Conservation (phyloP, 495 filamentous ascomycete genomes). For the Daldinia grandis region DNA sequence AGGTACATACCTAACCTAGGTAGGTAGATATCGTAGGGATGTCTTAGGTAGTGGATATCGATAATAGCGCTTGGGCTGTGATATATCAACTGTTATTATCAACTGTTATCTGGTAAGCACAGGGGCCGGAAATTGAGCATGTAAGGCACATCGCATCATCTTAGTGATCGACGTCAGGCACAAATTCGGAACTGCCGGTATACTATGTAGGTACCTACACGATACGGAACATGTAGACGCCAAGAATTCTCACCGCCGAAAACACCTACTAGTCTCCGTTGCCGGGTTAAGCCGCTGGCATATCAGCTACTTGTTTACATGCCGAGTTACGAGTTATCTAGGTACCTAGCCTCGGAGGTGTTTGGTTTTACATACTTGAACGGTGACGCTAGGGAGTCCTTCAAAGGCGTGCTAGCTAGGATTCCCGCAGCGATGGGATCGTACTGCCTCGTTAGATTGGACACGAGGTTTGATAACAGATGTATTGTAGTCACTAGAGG, state of each 20-base stretch:
- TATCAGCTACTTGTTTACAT: neutral
- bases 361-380: neutral
- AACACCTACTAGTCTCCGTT: neutral
- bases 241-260: neutral
- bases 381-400: slow-evolving; percentile 9
- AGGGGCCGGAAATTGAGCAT: slow-evolving; percentile 34
- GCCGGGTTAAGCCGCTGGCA: neutral
- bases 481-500: no score
- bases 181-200: neutral
- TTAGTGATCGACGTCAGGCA: slow-evolving; percentile 20
- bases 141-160: slow-evolving; percentile 30
- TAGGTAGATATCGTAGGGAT: neutral
- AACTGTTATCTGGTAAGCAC: slow-evolving; percentile 14
- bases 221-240: no score
- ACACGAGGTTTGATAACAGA: slow-evolving; percentile 7
- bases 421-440: slow-evolving; percentile 6
- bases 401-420: slow-evolving; percentile 34
- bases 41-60: neutral
- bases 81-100: no score
- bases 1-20: neutral
- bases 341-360: neutral
- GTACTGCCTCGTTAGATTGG: slow-evolving; percentile 11
- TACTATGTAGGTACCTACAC: no score
- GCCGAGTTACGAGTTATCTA: no score
- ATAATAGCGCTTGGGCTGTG: neutral